A percentile compares a stretch with the other conserved stretches of the same genome.
phyloP scores from a whole-genome alignment of 441 rosid genomes.

The Adansonia madagascariensis region DNA sequence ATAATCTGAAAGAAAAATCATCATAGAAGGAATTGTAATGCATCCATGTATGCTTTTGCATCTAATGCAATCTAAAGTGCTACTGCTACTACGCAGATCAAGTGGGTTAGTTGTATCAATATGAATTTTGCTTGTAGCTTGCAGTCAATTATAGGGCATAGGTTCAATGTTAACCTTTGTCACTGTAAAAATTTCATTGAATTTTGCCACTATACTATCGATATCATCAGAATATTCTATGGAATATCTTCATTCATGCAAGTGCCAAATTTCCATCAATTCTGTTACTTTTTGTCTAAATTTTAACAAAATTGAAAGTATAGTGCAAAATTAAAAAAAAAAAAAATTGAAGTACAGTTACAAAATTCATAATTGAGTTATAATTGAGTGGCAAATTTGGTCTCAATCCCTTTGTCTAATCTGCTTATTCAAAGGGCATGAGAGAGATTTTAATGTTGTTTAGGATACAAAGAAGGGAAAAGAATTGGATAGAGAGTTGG shows the following conservation, averaged over 20 bases:
- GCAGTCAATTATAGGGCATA: neutral
- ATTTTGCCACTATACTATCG: neutral
- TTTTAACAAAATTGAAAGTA: neutral
- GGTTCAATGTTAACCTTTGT: neutral
- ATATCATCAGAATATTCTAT: neutral
- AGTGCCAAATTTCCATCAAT: neutral
- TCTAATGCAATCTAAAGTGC: conserved; percentile 12
- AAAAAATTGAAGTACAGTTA: neutral
- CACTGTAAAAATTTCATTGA: neutral
- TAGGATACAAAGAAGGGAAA: neutral
- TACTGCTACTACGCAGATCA: conserved; percentile 2
- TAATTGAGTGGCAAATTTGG: conserved; percentile 1
- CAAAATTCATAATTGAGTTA: neutral
- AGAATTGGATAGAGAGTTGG: neutral
- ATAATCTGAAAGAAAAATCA: conserved; percentile 6
- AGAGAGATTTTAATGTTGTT: neutral
- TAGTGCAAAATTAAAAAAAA: neutral
- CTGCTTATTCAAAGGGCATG: neutral
- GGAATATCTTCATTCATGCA: neutral
- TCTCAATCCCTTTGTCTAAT: neutral
- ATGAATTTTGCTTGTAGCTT: conserved; percentile 11
- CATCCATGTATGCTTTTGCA: neutral
- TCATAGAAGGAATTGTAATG: neutral
- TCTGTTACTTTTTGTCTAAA: neutral
- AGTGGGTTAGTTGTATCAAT: conserved; percentile 1